Evolutionary conservation across 805 yeast genomes (phyloP), one percentile per base, ranked within the genome.

Genomic region (Suhomyces tanzawaensis): DNA sequence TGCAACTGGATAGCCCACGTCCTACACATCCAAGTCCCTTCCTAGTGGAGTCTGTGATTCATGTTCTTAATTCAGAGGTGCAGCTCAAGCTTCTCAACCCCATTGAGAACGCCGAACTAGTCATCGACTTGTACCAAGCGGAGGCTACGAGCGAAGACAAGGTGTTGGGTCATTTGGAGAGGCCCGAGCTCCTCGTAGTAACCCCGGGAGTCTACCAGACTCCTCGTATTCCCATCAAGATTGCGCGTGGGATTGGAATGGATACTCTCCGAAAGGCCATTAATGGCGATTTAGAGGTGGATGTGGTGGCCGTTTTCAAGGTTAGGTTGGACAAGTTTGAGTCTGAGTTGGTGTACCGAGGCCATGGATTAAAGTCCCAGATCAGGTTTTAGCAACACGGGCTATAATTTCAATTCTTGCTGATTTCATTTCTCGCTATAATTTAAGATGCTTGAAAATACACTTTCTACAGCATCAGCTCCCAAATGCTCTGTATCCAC

Each of bases 51-150:
- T 66, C 77, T 4, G 74, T 75, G 0, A 71, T 80, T 58, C 83
- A 80, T 53, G 45, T 80, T 3, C 58, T 79, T 58, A 60, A 73
- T 0, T 73, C 81, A 1, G 79, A 77, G 32, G 65, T 77, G 4
- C 82, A 78, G 46, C 50, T 80, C 39, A 69, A 72, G 0, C 60
- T 79, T 0, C 76, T 52, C 54, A 80, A 80, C 46, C 86, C 86
- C 1, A 47, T 80, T 1, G 39, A 45, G 4, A 78, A 80, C 47
- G 53, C 65, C n/a, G 72, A 66, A 12, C 55, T 75, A 1, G 48
- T 57, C n/a, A 55, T 76, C 11, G 58, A 58, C 7, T 57, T 80
- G 14, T 41, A 62, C 14, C 64, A 64, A 26, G 82, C 76, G 1
- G 65, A 62, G 36, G 84, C 83, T 0, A 59, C 61, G 1, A 69